Evolutionary conservation across 768 basidiomycete genomes (phyloP).

Genomic region (Trametes villosa): DNA sequence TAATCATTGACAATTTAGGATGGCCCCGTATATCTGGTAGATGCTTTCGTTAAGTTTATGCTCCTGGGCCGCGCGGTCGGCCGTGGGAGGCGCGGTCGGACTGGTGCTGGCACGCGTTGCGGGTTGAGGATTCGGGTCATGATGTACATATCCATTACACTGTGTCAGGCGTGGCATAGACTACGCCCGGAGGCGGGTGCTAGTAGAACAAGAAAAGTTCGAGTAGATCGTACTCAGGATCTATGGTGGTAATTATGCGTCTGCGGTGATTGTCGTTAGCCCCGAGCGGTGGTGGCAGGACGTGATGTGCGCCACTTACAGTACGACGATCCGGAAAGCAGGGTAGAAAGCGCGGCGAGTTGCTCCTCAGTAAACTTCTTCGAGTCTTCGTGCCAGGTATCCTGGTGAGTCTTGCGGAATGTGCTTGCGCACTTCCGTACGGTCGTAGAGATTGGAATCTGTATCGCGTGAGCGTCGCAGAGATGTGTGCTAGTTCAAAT

Average conservation of each 20-base stretch:
- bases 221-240: conserved; percentile 3
- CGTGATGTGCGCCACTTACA: conserved; percentile 48
- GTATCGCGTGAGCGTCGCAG: conserved; percentile 13
- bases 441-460: conserved; percentile 85
- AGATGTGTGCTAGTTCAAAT: too few species aligned
- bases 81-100: neutral
- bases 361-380: conserved; percentile 88
- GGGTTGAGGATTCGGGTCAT: neutral
- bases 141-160: conserved; percentile 11
- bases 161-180: neutral
- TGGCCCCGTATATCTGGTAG: neutral
- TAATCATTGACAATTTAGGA: conserved; percentile 2
- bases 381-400: conserved; percentile 90
- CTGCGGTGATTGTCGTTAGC: conserved; percentile 1
- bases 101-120: neutral
- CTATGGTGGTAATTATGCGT: conserved; percentile 22
- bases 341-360: conserved; percentile 77
- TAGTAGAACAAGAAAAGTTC: conserved; percentile 5
- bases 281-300: neutral
- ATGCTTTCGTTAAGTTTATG: neutral
- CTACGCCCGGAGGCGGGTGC: neutral
- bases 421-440: conserved; percentile 80
- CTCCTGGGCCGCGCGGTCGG: neutral
- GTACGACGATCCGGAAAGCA: conserved; percentile 85
- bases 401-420: conserved; percentile 83